A percentile compares a stretch with the other conserved stretches of the same genome.
phyloP scores from a whole-genome alignment of 2,329 filamentous ascomycete genomes.

The Colletotrichum incanum region DNA sequence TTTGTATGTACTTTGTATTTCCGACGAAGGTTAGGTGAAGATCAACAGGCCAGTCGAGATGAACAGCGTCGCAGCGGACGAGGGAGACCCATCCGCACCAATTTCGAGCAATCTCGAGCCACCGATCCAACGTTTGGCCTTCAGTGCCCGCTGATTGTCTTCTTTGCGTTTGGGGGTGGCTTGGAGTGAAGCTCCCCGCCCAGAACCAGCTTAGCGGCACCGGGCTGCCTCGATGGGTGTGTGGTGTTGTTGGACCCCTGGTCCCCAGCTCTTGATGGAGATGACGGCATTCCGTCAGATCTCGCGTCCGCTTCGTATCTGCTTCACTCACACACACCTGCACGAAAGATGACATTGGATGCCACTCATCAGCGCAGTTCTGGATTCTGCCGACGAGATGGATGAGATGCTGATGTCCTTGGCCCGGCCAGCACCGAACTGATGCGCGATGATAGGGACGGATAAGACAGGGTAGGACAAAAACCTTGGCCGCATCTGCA shows the following conservation, averaged over 20 bases:
- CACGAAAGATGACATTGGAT: neutral
- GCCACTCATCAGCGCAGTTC: conserved; percentile 18
- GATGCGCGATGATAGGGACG: neutral
- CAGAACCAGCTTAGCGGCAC: conserved; percentile 17
- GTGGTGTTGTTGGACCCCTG: conserved; percentile 8
- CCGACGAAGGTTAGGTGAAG: conserved; percentile 24
- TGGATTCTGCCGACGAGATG: neutral
- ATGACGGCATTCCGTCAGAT: conserved; percentile 40
- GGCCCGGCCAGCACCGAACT: neutral
- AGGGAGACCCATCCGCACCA: conserved; percentile 21
- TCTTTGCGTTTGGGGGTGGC: neutral
- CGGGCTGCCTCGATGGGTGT: neutral
- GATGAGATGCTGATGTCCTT: conserved; percentile 2
- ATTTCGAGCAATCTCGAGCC: conserved; percentile 40
- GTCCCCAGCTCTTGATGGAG: conserved; percentile 7
- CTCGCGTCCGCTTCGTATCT: neutral
- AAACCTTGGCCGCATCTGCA: conserved; percentile 34
- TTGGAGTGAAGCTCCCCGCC: neutral
- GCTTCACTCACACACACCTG: neutral
- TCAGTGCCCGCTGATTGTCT: conserved; percentile 19
- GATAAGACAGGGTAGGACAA: neutral
- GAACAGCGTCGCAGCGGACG: conserved; percentile 32
- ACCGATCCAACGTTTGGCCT: conserved; percentile 22
- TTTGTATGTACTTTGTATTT: too few species aligned
- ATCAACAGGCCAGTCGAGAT: conserved; percentile 42